Evolutionary conservation across 2,329 filamentous ascomycete species (phyloP).

Genomic region (Bipolaris gigantea): DNA sequence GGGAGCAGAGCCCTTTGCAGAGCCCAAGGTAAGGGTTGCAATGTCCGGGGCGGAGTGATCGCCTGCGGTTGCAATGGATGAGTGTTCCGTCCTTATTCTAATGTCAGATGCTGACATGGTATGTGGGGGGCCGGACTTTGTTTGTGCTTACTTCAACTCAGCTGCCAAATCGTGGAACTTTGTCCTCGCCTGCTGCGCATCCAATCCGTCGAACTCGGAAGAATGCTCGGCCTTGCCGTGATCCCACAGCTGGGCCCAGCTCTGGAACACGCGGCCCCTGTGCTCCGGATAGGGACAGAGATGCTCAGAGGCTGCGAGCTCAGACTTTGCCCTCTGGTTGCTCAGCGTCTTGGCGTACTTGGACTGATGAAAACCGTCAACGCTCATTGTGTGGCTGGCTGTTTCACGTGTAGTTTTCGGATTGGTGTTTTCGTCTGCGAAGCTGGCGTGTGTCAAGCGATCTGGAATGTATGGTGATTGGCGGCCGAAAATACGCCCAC

Average conservation of each 20-base stretch:
- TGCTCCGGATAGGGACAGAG: conserved; percentile 37
- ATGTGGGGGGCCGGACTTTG: conserved; percentile 14
- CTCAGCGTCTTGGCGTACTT: conserved; percentile 31
- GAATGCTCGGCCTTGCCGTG: conserved; percentile 37
- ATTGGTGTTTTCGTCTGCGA: not conserved
- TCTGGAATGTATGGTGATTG: not conserved
- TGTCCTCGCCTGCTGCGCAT: conserved; percentile 24
- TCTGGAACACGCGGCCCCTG: conserved; percentile 35
- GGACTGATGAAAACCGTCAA: conserved; percentile 26
- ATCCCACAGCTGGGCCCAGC: conserved; percentile 24
- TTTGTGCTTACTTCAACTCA: conserved; percentile 19
- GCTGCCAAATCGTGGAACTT: conserved; percentile 13
- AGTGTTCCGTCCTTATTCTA: conserved; percentile 26
- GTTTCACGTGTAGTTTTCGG: conserved; percentile 2
- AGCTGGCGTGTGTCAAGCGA: not conserved
- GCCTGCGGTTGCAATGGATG: conserved; percentile 32
- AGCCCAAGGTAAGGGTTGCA: conserved; percentile 30
- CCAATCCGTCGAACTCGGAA: conserved; percentile 21
- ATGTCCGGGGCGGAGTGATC: conserved; percentile 37
- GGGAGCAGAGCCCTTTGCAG: conserved; percentile 20
- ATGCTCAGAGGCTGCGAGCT: conserved; percentile 11
- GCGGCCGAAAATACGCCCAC: not conserved
- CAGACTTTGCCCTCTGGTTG: conserved; percentile 24
- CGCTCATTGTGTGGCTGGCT: conserved; percentile 18
- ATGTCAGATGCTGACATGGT: conserved; percentile 8